Base-by-base conservation (phyloP, 129 eudicot genomes). In the Centrapalus pauciflorus region DNA sequence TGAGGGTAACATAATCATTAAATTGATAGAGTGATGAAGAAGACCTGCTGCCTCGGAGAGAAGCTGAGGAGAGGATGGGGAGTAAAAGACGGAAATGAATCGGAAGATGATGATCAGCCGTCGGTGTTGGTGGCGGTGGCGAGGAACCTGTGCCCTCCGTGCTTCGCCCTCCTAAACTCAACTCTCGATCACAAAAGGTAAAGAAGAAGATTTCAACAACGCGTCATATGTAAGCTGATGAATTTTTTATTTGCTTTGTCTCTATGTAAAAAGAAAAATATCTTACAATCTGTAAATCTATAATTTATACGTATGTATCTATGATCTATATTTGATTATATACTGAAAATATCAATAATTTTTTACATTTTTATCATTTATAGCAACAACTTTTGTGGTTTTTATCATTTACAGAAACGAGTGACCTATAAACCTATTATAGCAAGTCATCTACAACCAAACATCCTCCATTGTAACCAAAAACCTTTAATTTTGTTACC, bases 211-310 rank as follows among this genome's bases (percentile, higher is more conserved):
- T 19, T 64, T 64, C 28, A 73, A 64, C 58, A 52, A 64, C 72
- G 78, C 78, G 78, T 74, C 38, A 55, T 74, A 55, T 74, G 72
- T 74, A 74, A 64, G 78, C 78, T 64, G 78, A 23, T 55, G 52
- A 40, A 4, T 60, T n/a, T 19, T 73, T 46, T 29, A 43, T 23
- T 41, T 73, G 34, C 43, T 72, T 70, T 73, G 72, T 73, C 78
- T n/a, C 27, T 73, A 24, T 37, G 25, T 34, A 23, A 6, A 11
- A 8, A 55, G 29, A 23, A 55, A 55, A 69, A 69, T 69, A 67
- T 54, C 73, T 8, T 61, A 50, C 32, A 20, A n/a, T n/a, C n/a
- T n/a, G n/a, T 38, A 12, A 5, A 10, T 54, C 5, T 11, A 0
- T 16, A 5, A 1, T 9, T 23, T 33, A 9, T n/a, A n/a, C n/a